Conservation (phyloP, 2,329 filamentous ascomycete species). For the Alternaria incomplexa region DNA sequence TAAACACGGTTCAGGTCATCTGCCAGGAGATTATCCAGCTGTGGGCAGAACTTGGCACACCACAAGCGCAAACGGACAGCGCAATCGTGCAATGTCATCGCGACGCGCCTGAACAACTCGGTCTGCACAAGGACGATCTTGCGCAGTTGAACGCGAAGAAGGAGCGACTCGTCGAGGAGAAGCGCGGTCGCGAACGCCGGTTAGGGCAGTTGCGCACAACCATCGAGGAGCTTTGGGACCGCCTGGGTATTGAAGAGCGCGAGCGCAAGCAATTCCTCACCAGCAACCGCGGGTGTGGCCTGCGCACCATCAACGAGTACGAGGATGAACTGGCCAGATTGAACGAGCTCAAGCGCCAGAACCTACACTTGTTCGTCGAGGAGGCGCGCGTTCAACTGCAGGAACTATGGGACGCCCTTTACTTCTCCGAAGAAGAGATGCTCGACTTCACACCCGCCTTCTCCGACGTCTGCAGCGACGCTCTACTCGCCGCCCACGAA, state of each 20-base stretch:
- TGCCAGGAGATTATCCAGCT: constrained; percentile 89
- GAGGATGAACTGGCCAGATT: constrained; percentile 86
- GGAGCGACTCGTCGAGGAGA: constrained; percentile 87
- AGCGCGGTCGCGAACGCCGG: constrained; percentile 79
- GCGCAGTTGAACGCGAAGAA: constrained; percentile 72
- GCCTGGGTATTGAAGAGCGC: constrained; percentile 79
- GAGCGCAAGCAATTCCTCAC: constrained; percentile 88
- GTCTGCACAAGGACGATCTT: constrained; percentile 87
- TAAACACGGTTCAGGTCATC: constrained; percentile 74
- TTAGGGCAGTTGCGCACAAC: constrained; percentile 75
- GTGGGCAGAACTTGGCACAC: constrained; percentile 94
- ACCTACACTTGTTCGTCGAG: constrained; percentile 94
- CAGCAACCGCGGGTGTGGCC: constrained; percentile 85
- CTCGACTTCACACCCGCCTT: constrained; percentile 96
- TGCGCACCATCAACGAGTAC: constrained; percentile 93
- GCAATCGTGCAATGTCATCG: constrained; percentile 88
- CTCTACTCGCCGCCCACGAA: constrained; percentile 92
- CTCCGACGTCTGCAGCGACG: constrained; percentile 96
- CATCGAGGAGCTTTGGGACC: constrained; percentile 89
- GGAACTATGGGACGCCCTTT: constrained; percentile 92
- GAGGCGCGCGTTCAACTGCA: constrained; percentile 90
- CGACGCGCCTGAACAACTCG: constrained; percentile 90
- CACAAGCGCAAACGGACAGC: constrained; percentile 88
- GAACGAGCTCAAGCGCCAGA: constrained; percentile 93
- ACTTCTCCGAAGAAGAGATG: constrained; percentile 98